Evolutionary conservation across 352 stramenopile genomes (phyloP), one percentile per base, ranked within the genome.

Genomic region (Pythium graminicola): DNA sequence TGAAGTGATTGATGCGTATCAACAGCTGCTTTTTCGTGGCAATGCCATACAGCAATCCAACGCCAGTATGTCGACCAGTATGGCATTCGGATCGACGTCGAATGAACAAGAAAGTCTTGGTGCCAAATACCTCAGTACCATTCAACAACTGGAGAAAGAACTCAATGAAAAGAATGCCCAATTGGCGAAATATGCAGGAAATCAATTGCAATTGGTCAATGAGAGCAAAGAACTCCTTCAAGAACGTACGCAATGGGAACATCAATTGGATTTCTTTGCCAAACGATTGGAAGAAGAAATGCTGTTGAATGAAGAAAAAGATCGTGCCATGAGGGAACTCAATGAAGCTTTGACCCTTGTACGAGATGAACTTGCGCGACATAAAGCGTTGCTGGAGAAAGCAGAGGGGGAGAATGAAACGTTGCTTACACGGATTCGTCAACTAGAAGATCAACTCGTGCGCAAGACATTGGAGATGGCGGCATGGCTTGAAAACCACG

Each of bases 171-270:
- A 81, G 48, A 88, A 83, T 51, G 76, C 72, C 29, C 66, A 80
- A 46, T 50, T 87, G 5, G 75, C 72, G 24, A 52, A 20, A 4
- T 81, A 80, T 22, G 67, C 70, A 0, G 76, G 78, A 8, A 72
- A 83, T 35, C 76, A 90, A 49, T 56, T 87, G 44, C 63, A 73
- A 47, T 64, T 89, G 11, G 73, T 87, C 54, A 76, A 65, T 32
- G 76, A 89, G 47, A 89, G 75, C 65, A 86, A 93, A 57, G 69
- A 80, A 63, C 62, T 89, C 23, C 45, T 86, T 29, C 75, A 86
- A 46, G 72, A 76, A 40, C 73, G 75, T 31, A 64, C 84, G 50
- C 62, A 81, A 7, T 86, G 75, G 73, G 67, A 76, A 59, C 50
- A 55, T 32, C 66, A 86, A 59, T 54, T 89, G 13, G 47, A 69